Conservation (phyloP, 169 alveolate species). For the Plasmodium ovale region DNA sequence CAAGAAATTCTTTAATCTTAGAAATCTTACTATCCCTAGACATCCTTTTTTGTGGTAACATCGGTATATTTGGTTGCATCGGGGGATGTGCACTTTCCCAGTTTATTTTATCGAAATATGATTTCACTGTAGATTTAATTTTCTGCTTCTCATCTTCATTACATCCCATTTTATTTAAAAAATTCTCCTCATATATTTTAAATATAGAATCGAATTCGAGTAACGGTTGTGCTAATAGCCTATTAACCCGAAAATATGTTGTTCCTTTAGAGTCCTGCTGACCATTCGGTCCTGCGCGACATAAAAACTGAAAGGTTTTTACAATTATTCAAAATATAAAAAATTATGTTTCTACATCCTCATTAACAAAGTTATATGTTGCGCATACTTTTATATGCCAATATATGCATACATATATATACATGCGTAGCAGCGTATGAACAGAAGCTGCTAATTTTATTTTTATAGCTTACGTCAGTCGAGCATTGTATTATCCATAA, state of each 20-base stretch:
- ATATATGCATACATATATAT: background rate
- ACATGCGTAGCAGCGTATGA: background rate
- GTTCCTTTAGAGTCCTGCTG: background rate
- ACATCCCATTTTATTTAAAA: conserved; percentile 45
- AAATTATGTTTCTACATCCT: background rate
- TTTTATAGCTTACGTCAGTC: background rate
- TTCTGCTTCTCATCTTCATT: background rate
- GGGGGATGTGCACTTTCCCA: no score
- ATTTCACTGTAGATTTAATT: conserved; percentile 20
- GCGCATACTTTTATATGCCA: no score
- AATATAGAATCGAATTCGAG: conserved; percentile 24
- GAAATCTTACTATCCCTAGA: no score
- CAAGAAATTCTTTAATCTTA: no score
- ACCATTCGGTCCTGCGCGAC: background rate
- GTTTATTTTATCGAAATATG: conserved; percentile 30
- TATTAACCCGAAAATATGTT: background rate
- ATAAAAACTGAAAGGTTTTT: background rate
- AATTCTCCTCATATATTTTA: conserved; percentile 14
- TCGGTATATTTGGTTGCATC: no score
- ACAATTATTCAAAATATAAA: background rate
- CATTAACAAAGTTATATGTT: background rate
- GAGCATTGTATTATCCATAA: conserved; percentile 16
- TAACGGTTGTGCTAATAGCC: conserved; percentile 2
- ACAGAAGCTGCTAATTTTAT: background rate
- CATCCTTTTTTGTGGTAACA: no score